phyloP scores from a whole-genome alignment of 2,329 filamentous ascomycete genomes.

The Ophiostoma triangulosporum region DNA sequence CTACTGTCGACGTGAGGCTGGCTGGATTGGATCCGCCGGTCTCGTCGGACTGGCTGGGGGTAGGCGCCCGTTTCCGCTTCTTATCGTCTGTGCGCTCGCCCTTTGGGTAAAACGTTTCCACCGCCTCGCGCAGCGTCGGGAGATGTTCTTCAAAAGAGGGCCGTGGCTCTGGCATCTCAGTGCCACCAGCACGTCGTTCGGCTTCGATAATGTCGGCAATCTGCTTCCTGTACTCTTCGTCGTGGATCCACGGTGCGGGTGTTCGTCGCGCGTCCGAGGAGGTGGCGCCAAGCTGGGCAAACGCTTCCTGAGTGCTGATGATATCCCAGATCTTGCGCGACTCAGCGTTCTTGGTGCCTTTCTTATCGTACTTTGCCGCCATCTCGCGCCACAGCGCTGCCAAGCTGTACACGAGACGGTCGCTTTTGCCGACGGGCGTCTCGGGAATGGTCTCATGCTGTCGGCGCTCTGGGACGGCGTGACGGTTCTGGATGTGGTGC shows the following conservation, averaged over 20 bases:
- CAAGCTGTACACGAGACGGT: conserved; percentile 87
- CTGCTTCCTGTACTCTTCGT: conserved; percentile 63
- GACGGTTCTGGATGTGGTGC: conserved; percentile 74
- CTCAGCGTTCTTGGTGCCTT: conserved; percentile 71
- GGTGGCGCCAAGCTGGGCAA: conserved; percentile 76
- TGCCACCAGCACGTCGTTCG: conserved; percentile 28
- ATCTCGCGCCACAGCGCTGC: conserved; percentile 59
- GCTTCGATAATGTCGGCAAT: conserved; percentile 43
- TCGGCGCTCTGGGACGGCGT: conserved; percentile 57
- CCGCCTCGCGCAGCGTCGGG: conserved; percentile 68
- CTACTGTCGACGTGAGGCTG: background rate
- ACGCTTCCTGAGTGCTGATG: conserved; percentile 63
- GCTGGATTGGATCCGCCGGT: background rate
- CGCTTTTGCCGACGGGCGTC: conserved; percentile 47
- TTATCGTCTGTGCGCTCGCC: conserved; percentile 1
- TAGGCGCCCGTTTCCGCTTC: background rate
- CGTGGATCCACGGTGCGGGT: conserved; percentile 76
- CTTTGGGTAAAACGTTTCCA: conserved; percentile 70
- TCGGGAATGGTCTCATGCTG: conserved; percentile 85
- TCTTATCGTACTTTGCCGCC: conserved; percentile 29
- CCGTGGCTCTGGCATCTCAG: background rate
- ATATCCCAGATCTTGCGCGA: conserved; percentile 48
- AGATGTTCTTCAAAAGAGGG: conserved; percentile 35
- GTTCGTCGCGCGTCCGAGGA: conserved; percentile 66
- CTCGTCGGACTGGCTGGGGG: background rate